Conservation (phyloP, 2,329 filamentous ascomycete genomes). For the Stemphylium vesicarium region DNA sequence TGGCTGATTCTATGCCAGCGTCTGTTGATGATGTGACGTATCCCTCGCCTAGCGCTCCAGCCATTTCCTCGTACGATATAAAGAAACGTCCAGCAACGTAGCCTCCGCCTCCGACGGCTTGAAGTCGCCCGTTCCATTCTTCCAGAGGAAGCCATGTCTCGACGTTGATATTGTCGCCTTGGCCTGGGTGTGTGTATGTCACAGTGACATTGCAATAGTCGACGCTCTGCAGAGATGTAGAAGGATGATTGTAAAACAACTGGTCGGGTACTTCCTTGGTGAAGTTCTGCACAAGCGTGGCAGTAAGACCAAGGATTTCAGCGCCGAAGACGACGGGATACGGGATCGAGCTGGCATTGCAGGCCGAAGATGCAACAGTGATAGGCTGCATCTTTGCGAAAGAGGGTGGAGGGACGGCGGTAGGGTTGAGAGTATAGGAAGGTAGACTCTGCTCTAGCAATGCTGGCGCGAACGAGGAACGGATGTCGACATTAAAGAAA, state of each 20-base stretch:
- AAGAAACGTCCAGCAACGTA: conserved; percentile 28
- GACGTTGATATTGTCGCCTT: conserved; percentile 43
- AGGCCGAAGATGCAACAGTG: background rate
- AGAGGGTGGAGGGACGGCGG: no score
- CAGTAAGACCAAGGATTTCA: background rate
- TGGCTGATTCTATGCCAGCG: conserved; percentile 20
- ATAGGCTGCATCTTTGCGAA: no score
- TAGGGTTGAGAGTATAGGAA: no score
- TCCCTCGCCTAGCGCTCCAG: conserved; percentile 25
- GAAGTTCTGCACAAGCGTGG: background rate
- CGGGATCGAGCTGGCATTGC: background rate
- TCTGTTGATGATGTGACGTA: conserved; percentile 35
- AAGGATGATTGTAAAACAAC: no score
- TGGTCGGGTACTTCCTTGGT: background rate
- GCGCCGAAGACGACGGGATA: background rate
- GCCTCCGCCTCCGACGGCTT: conserved; percentile 27
- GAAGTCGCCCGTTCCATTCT: conserved; percentile 25
- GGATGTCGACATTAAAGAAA: no score
- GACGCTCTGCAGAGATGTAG: no score
- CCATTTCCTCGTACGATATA: conserved; percentile 19
- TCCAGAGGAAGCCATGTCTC: conserved; percentile 34
- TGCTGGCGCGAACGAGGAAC: no score
- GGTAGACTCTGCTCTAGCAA: no score
- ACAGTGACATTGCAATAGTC: conserved; percentile 45
- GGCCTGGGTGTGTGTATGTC: conserved; percentile 47